Evolutionary conservation across 202 grass and related monocot genomes (phyloP).

Genomic region (Elaeis oleifera): DNA sequence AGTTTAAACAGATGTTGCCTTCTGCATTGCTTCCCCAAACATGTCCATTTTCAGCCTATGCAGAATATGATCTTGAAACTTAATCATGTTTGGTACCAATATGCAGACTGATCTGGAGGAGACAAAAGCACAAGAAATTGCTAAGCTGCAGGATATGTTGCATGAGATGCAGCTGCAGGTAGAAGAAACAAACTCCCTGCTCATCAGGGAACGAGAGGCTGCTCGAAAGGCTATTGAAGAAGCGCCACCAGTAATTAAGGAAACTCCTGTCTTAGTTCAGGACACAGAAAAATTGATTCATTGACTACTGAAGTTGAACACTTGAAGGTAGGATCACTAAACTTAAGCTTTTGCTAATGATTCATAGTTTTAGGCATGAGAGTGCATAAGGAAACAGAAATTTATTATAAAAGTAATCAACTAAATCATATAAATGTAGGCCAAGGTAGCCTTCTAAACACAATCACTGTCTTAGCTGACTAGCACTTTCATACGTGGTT

Average conservation of each 20-base stretch:
- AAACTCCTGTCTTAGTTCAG: constrained; percentile 28
- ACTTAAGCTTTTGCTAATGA: too few relatives aligned
- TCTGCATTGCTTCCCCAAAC: too few relatives aligned
- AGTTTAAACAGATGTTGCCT: too few relatives aligned
- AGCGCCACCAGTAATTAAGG: constrained; percentile 35
- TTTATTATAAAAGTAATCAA: too few relatives aligned
- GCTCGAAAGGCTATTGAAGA: constrained; percentile 51
- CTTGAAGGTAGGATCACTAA: constrained; percentile 37
- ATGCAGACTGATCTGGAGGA: constrained; percentile 68
- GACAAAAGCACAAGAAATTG: constrained; percentile 52
- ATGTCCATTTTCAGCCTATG: too few relatives aligned
- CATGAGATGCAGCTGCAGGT: constrained; percentile 52
- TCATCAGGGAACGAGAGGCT: constrained; percentile 35
- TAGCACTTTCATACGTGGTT: too few relatives aligned
- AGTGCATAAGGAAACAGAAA: too few relatives aligned
- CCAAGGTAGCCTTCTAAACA: too few relatives aligned
- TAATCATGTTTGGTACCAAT: constrained; percentile 16
- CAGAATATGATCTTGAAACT: too few relatives aligned
- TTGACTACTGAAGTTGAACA: constrained; percentile 51
- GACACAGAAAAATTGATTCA: constrained; percentile 62
- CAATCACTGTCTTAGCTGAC: too few relatives aligned
- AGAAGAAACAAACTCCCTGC: constrained; percentile 46
- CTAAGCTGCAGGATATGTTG: constrained; percentile 49
- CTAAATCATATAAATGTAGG: too few relatives aligned
- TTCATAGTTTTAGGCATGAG: too few relatives aligned